phyloP scores from a whole-genome alignment of 768 basidiomycete species.

The Polyporus arcularius region DNA sequence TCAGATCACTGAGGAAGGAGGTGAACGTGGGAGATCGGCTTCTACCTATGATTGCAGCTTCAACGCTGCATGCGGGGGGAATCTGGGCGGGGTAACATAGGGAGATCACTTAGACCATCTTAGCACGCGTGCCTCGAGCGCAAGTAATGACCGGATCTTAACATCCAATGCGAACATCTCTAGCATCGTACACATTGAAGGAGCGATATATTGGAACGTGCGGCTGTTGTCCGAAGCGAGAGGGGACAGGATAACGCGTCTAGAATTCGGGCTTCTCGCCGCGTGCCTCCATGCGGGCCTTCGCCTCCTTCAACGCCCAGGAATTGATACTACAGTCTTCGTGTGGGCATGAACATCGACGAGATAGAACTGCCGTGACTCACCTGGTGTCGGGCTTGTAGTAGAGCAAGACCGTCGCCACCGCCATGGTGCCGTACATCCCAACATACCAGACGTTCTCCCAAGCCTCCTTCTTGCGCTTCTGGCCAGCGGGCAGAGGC shows the following conservation, averaged over 20 bases:
- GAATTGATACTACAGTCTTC: constrained; percentile 69
- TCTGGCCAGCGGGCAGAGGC: constrained; percentile 80
- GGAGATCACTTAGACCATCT: constrained; percentile 11
- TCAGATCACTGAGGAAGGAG: constrained; percentile 16
- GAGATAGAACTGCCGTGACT: constrained; percentile 27
- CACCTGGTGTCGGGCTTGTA: constrained; percentile 95
- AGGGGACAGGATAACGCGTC: constrained; percentile 36
- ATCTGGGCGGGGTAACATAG: not conserved
- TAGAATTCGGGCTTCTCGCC: constrained; percentile 79
- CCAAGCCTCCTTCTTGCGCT: constrained; percentile 87
- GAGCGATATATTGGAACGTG: constrained; percentile 16
- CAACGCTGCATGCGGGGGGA: constrained; percentile 3
- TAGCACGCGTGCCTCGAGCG: constrained; percentile 11
- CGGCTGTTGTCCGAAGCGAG: not conserved
- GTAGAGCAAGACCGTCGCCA: constrained; percentile 75
- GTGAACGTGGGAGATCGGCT: constrained; percentile 5
- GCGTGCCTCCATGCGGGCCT: constrained; percentile 87
- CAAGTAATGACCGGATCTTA: constrained; percentile 18
- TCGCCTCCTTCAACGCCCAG: constrained; percentile 91
- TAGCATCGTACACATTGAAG: not conserved
- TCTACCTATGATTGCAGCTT: constrained; percentile 13
- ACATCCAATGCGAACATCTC: constrained; percentile 1
- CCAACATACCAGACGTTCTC: constrained; percentile 89
- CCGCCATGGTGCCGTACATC: constrained; percentile 85
- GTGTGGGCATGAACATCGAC: not conserved